These are phyloP conservation scores for Termitomyces titanicus DNA, from an alignment of 768 basidiomycete species.

Conservation along the genomic window DNA sequence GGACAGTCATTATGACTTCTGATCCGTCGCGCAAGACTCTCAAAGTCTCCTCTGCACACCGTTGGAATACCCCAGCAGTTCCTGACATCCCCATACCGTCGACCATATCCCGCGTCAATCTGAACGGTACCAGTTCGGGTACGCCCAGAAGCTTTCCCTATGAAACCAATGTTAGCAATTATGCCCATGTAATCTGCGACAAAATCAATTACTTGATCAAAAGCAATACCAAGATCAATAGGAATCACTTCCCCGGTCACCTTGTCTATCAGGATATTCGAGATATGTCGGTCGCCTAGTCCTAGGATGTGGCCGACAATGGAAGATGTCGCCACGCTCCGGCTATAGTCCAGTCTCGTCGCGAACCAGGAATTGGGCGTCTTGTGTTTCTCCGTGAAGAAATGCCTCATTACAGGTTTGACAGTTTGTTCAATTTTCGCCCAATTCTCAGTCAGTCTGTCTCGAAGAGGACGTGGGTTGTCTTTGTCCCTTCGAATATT, in stretches of 20 bases:
- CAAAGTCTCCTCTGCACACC: slow-evolving; percentile 92
- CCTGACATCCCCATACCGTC: slow-evolving; percentile 92
- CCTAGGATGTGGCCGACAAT: slow-evolving; percentile 94
- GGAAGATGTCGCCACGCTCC: slow-evolving; percentile 90
- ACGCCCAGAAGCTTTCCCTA: slow-evolving; percentile 78
- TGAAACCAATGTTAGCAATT: slow-evolving; percentile 1
- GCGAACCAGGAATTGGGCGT: slow-evolving; percentile 89
- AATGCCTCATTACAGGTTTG: slow-evolving; percentile 90
- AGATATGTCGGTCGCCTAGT: slow-evolving; percentile 87
- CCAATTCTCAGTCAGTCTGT: slow-evolving; percentile 21
- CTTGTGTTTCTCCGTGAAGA: slow-evolving; percentile 88
- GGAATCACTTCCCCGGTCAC: slow-evolving; percentile 85
- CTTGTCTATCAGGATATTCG: slow-evolving; percentile 89
- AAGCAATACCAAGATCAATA: slow-evolving; percentile 95
- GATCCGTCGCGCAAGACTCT: slow-evolving; percentile 85
- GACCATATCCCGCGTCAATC: slow-evolving; percentile 89
- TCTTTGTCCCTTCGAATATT: slow-evolving; percentile 25
- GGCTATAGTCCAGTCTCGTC: slow-evolving; percentile 84
- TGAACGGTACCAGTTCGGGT: slow-evolving; percentile 92
- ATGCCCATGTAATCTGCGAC: neutral
- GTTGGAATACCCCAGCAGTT: slow-evolving; percentile 90
- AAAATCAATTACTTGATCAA: slow-evolving; percentile 69
- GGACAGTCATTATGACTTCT: slow-evolving; percentile 87
- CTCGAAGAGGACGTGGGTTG: neutral
- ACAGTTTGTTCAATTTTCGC: slow-evolving; percentile 39